Evolutionary conservation across 2,329 filamentous ascomycete genomes (phyloP), one percentile per base, ranked within the genome.

Genomic region (Sordariomycetes sp.): DNA sequence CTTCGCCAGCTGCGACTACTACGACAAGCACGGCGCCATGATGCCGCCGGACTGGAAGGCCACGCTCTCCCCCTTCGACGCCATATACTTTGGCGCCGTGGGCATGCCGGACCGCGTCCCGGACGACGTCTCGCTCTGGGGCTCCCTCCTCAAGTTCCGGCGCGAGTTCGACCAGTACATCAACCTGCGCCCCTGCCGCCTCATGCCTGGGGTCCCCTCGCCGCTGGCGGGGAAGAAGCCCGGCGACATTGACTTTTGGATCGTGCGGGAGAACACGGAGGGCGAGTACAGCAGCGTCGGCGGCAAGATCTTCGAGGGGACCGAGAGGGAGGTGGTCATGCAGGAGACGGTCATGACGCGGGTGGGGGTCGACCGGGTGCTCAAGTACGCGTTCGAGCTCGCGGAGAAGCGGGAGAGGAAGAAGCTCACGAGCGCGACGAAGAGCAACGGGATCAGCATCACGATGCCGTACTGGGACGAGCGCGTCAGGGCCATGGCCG

Each of bases 381-480:
- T 87, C 61, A 74, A 79, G 0, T 87, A 86, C 60, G 84, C 83
- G 0, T 87, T 86, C 62, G 80, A 86, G 63, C 80, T 78, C 12
- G 85, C 85, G 0, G 77, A 75, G 59, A 78, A 73, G 60, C 72
- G 83, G 14, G 79, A 80, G 0, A 74, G 79, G 48, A 85, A 83
- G 71, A 71, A 77, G n/a, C 67, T 87, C 43, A 87, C 83, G 0
- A 79, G 85, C 14, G 85, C 86, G 1, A 86, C 83, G 0, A 87
- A 87, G 70, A 83, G 79, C 59, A 87, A 87, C 65, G 83, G 83
- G 0, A 83, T 86, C 65, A 75, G 82, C 5, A 85, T 85, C 61
- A 83, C 83, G 0, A 86, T 87, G 83, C 83, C 86, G 0, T 78
- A 86, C 62, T 87, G 84, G 85, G 85, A 87, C 64, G 77, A 82